Percentiles rank a stretch among this genome's conserved stretches.
These are phyloP conservation scores for Inosperma sp. DNA, from an alignment of 768 basidiomycete species.

Conservation along the genomic window DNA sequence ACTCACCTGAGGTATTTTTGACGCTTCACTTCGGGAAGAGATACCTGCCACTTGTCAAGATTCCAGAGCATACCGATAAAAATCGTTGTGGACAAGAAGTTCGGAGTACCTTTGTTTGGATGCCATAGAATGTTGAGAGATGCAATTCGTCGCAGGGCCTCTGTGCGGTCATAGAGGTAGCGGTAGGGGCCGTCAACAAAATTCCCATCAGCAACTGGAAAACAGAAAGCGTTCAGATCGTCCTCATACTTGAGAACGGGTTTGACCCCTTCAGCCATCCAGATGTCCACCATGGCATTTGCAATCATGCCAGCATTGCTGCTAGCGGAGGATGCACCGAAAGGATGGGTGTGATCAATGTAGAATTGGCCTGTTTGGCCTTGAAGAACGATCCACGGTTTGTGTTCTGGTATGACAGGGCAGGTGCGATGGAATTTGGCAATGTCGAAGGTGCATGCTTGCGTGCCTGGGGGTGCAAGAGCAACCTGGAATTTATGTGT, in stretches of 20 bases:
- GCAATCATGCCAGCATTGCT: slow-evolving; percentile 30
- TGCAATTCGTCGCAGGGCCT: slow-evolving; percentile 13
- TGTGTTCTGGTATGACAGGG: slow-evolving; percentile 29
- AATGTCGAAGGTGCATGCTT: slow-evolving; percentile 31
- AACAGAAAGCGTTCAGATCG: no score
- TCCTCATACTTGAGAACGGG: slow-evolving; percentile 21
- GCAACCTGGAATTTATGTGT: no score
- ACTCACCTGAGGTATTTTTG: slow-evolving; percentile 27
- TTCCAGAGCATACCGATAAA: slow-evolving; percentile 37
- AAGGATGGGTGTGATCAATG: slow-evolving; percentile 31
- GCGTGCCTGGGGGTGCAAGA: slow-evolving; percentile 25
- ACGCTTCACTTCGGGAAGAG: slow-evolving; percentile 29
- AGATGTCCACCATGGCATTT: slow-evolving; percentile 27
- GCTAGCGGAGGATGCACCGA: slow-evolving; percentile 26
- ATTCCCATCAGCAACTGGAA: slow-evolving; percentile 12
- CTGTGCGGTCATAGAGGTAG: slow-evolving; percentile 22
- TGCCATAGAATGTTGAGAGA: slow-evolving; percentile 28
- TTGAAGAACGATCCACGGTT: slow-evolving; percentile 29
- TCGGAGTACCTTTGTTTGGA: slow-evolving; percentile 20
- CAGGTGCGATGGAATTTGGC: no score
- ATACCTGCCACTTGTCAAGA: slow-evolving; percentile 21
- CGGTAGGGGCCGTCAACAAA: slow-evolving; percentile 7
- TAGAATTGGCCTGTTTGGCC: slow-evolving; percentile 21
- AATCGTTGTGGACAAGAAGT: slow-evolving; percentile 18
- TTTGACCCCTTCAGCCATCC: slow-evolving; percentile 15